Percentiles rank a stretch among this genome's conserved stretches.
Conservation (phyloP, 2,329 filamentous ascomycete genomes). For the Penicillium paneum region DNA sequence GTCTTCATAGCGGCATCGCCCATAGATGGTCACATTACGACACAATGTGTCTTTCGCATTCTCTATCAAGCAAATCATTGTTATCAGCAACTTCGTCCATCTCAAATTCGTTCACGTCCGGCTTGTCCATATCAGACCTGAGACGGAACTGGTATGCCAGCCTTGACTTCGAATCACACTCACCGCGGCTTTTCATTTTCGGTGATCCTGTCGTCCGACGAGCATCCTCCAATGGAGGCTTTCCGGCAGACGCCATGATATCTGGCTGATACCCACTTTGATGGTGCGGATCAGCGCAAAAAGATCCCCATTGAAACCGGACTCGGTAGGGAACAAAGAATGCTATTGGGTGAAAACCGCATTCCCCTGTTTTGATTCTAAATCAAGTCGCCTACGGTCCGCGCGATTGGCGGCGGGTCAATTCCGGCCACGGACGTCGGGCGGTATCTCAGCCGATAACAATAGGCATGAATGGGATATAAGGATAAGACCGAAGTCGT, state of each 20-base stretch:
- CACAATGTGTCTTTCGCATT: conserved; percentile 84
- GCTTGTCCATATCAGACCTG: conserved; percentile 3
- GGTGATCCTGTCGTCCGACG: conserved; percentile 47
- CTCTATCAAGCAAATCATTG: conserved; percentile 46
- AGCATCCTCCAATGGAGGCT: conserved; percentile 45
- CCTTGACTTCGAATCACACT: conserved; percentile 16
- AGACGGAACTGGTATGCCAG: not conserved
- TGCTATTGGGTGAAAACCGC: conserved; percentile 31
- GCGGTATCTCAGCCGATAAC: conserved; percentile 10
- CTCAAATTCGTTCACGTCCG: not conserved
- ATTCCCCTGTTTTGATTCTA: conserved; percentile 34
- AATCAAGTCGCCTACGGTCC: conserved; percentile 13
- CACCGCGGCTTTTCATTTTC: conserved; percentile 49
- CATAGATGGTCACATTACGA: conserved; percentile 89
- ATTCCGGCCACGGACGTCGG: conserved; percentile 13
- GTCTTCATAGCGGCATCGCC: conserved; percentile 87
- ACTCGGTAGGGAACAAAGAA: conserved; percentile 28
- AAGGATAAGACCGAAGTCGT: conserved; percentile 15
- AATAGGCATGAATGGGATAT: conserved; percentile 9
- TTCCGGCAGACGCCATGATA: conserved; percentile 44
- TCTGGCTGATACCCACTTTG: conserved; percentile 31
- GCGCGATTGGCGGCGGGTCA: conserved; percentile 20
- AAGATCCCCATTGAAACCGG: conserved; percentile 41
- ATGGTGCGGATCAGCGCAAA: conserved; percentile 36
- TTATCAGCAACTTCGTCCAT: conserved; percentile 9